Conservation (phyloP, 208 protist genomes). For the Blastocrithidia nonstop region DNA sequence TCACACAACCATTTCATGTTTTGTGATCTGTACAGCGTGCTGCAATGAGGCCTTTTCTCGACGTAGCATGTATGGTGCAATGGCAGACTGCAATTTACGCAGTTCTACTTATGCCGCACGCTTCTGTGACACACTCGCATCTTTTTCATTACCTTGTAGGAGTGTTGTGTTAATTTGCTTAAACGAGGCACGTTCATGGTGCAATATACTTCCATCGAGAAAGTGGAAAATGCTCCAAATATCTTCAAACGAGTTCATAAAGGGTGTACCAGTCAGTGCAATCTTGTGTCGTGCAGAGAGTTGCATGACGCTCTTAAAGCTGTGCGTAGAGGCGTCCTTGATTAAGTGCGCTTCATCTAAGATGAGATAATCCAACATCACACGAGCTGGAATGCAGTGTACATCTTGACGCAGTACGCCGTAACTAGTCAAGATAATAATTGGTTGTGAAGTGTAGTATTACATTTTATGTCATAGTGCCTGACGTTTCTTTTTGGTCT, state of each 20-base stretch:
- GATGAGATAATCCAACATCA: constrained; percentile 65
- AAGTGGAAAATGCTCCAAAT: constrained; percentile 78
- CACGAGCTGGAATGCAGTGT: constrained; percentile 15
- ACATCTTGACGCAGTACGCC: constrained; percentile 67
- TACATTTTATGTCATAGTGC: constrained; percentile 34
- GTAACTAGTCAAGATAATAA: constrained; percentile 67
- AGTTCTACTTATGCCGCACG: constrained; percentile 19
- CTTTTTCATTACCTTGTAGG: constrained; percentile 59
- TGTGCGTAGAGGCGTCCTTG: constrained; percentile 40
- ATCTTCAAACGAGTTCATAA: constrained; percentile 79
- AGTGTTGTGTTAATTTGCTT: constrained; percentile 22
- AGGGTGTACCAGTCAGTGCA: constrained; percentile 63
- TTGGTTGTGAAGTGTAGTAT: constrained; percentile 28
- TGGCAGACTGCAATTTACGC: constrained; percentile 24
- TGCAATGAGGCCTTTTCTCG: constrained; percentile 44
- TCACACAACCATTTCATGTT: constrained; percentile 73
- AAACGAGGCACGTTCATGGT: constrained; percentile 17
- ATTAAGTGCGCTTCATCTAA: constrained; percentile 80
- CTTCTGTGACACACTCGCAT: constrained; percentile 29
- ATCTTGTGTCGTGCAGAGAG: constrained; percentile 64
- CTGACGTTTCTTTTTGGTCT: constrained; percentile 21
- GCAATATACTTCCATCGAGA: constrained; percentile 49
- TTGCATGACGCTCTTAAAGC: constrained; percentile 32
- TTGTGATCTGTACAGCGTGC: constrained; percentile 13
- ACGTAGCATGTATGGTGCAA: constrained; percentile 62